Percentiles rank a stretch among this genome's conserved stretches.
phyloP scores from a whole-genome alignment of 2,329 filamentous ascomycete species.

The Knoxdaviesia proteae region DNA sequence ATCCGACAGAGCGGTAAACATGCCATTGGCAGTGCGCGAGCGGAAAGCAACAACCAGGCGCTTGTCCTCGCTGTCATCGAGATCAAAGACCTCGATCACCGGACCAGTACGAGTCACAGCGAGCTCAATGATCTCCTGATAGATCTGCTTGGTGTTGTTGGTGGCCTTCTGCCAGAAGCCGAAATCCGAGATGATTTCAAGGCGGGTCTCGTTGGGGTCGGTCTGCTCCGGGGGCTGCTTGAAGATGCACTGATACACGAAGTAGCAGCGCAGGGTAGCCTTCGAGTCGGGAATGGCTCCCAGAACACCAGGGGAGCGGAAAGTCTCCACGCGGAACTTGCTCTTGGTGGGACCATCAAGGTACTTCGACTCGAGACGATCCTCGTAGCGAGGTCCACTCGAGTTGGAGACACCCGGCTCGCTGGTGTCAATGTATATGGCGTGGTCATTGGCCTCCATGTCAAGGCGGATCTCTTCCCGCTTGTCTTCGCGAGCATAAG shows the following conservation, averaged over 20 bases:
- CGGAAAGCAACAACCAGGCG: conserved; percentile 87
- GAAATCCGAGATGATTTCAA: conserved; percentile 81
- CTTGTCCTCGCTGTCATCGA: conserved; percentile 81
- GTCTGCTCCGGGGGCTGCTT: conserved; percentile 52
- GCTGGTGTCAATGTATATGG: conserved; percentile 97
- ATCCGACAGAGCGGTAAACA: conserved; percentile 90
- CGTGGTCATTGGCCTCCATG: conserved; percentile 86
- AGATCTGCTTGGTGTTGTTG: conserved; percentile 84
- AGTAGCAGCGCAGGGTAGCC: conserved; percentile 86
- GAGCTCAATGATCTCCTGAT: conserved; percentile 78
- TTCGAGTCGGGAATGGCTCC: conserved; percentile 46
- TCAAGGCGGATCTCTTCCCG: conserved; percentile 84
- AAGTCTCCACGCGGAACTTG: conserved; percentile 89
- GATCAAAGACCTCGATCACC: conserved; percentile 95
- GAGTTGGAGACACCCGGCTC: conserved; percentile 62
- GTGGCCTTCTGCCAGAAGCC: conserved; percentile 94
- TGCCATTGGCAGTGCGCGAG: conserved; percentile 70
- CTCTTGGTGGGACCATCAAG: conserved; percentile 56
- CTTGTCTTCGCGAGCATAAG: conserved; percentile 82
- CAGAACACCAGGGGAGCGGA: conserved; percentile 71
- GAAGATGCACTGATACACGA: conserved; percentile 94
- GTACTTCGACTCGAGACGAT: conserved; percentile 86
- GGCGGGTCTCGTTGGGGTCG: conserved; percentile 57
- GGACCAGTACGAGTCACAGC: conserved; percentile 73
- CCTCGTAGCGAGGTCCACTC: conserved; percentile 76